Evolutionary conservation across 2,329 filamentous ascomycete species (phyloP).

Genomic region (Aspergillus bombycis): DNA sequence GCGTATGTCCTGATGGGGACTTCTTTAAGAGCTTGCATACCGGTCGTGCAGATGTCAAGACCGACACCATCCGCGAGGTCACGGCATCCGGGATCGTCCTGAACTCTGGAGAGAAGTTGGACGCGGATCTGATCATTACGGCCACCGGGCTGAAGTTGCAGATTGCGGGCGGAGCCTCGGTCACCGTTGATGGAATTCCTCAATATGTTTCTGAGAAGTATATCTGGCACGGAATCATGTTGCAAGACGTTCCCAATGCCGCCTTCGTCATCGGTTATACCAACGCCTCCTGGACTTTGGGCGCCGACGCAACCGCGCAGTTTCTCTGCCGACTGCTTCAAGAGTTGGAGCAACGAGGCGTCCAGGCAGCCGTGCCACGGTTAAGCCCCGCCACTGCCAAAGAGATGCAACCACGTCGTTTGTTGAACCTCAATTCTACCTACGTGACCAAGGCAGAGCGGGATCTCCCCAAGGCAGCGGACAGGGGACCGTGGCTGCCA

Average conservation of each 20-base stretch:
- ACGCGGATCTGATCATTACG: constrained; percentile 49
- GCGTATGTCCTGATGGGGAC: constrained; percentile 65
- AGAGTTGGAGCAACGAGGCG: constrained; percentile 31
- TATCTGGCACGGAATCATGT: constrained; percentile 48
- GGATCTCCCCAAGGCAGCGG: constrained; percentile 41
- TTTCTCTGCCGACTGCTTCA: constrained; percentile 43
- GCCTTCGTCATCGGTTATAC: constrained; percentile 48
- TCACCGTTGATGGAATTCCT: constrained; percentile 43
- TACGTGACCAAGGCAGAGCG: constrained; percentile 42
- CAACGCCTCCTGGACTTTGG: constrained; percentile 50
- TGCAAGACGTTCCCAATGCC: constrained; percentile 50
- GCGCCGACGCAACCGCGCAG: constrained; percentile 47
- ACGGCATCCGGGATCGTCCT: constrained; percentile 54
- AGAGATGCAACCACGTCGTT: constrained; percentile 30
- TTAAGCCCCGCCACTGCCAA: constrained; percentile 21
- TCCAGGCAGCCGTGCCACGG: constrained; percentile 32
- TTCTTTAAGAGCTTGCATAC: constrained; percentile 58
- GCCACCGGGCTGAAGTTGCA: constrained; percentile 49
- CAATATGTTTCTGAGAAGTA: constrained; percentile 39
- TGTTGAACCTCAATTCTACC: constrained; percentile 45
- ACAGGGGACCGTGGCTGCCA: constrained; percentile 45
- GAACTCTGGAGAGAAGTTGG: constrained; percentile 44
- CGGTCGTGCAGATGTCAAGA: constrained; percentile 58
- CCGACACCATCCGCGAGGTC: constrained; percentile 57
- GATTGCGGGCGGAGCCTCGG: constrained; percentile 39